Base-by-base conservation (phyloP, 2,329 filamentous ascomycete species). In the Colletotrichum truncatum region DNA sequence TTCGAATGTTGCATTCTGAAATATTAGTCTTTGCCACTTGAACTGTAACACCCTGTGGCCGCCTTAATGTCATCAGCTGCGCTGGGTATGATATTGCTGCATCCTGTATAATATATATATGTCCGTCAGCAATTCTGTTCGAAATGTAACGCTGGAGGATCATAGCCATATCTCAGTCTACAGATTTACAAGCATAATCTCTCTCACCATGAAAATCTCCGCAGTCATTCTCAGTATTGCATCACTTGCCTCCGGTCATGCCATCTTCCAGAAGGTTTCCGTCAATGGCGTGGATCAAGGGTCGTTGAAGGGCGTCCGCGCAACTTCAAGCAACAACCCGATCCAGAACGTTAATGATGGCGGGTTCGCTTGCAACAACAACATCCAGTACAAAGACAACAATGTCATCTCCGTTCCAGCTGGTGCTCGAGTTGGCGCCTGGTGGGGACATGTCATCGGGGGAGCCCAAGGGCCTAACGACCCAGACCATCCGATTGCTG, bases 401-500 rank as follows among this genome's bases (percentile, higher is more conserved):
- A 73, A 70, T 39, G 74, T 85, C 43, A 78, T 85, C 55, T 73
- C 75, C 28, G 75, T 85, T 51, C 81, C 81, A 36, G 81, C 81
- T 4, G 83, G 84, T 39, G 82, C 83, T 41, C 79, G 78, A 60
- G 77, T 86, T 18, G 81, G 82, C 10, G 80, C 83, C 4, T 79
- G 76, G 71, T 86, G 81, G 77, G 79, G 82, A 16, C 82, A 85
- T 70, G 77, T 84, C n/a, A 80, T 85, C 51, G 83, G 84, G 36
- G 83, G 83, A 25, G 72, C 79, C 2, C 81, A 85, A 70, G 72
- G 69, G 34, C 32, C 77, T 14, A 78, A 78, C 59, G 81, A 84
- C 68, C 68, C 78, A 3, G 83, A 85, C 64, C 75, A 85, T 63
- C 82, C 82, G 7, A 84, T 84, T 66, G 82, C 83, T 8, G 73